phyloP scores from a whole-genome alignment of 2,329 filamentous ascomycete species.

The Tolypocladium capitatum region DNA sequence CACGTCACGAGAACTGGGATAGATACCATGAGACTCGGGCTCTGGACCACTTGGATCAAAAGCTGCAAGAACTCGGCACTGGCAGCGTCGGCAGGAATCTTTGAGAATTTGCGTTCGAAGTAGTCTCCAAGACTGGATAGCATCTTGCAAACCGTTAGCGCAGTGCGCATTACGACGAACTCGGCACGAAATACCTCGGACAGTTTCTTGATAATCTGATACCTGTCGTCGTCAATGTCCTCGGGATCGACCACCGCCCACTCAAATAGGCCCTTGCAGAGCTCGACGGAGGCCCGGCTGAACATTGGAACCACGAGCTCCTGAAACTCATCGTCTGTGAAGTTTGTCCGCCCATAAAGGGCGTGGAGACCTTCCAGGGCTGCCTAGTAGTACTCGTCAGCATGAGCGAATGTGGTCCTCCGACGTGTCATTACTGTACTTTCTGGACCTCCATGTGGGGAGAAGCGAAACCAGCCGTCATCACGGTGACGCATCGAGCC shows the following conservation, averaged over 20 bases:
- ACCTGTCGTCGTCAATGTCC: constrained; percentile 82
- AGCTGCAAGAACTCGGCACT: constrained; percentile 67
- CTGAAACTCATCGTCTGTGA: constrained; percentile 65
- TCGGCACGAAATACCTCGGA: constrained; percentile 53
- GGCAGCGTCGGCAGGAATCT: constrained; percentile 50
- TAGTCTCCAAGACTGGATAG: constrained; percentile 76
- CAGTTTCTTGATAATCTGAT: constrained; percentile 84
- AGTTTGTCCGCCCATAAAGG: constrained; percentile 61
- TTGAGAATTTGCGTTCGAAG: constrained; percentile 61
- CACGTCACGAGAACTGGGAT: constrained; percentile 86
- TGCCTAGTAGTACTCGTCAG: constrained; percentile 32
- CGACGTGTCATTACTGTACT: constrained; percentile 24
- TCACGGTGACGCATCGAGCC: constrained; percentile 54
- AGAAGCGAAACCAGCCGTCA: constrained; percentile 59
- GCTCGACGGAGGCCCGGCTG: constrained; percentile 51
- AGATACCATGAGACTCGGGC: constrained; percentile 80
- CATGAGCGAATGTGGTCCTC: neutral
- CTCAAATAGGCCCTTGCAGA: constrained; percentile 62
- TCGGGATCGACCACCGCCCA: constrained; percentile 70
- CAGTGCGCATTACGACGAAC: neutral
- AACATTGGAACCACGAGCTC: constrained; percentile 72
- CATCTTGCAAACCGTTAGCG: constrained; percentile 38
- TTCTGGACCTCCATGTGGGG: constrained; percentile 61
- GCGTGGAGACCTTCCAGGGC: constrained; percentile 74
- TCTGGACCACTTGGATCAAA: constrained; percentile 65